Evolutionary conservation across 2,329 filamentous ascomycete species (phyloP), one percentile per base, ranked within the genome.

Genomic region (Cladorrhinum sp.): DNA sequence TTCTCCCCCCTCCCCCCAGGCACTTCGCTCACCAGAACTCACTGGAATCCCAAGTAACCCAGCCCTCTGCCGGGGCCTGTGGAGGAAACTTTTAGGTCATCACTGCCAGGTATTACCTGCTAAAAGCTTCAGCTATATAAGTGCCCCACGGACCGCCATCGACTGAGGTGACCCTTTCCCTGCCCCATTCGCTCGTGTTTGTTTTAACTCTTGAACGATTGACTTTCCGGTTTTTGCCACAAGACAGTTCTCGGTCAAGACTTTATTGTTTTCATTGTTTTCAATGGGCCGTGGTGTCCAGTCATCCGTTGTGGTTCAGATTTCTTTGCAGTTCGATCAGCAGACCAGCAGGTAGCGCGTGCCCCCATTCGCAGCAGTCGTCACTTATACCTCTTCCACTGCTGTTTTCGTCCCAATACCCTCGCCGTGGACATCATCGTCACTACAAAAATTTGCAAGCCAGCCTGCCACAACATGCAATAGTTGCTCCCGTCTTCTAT

Each of bases 61-160:
- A 62, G 62, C 58, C 63, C 57, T 57, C 62, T 50, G 60, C 55
- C 62, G 64, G 64, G 66, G 45, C 54, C 61, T 62, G 48, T 60
- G 60, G 59, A 64, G 60, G 60, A 68, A 66, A 64, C 10, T 64
- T 68, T 69, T 68, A 65, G 64, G 65, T 68, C 68, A 69, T 70
- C 63, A 62, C 57, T 65, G 57, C 52, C 58, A 64, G 55, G 57
- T 50, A 56, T 56, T 53, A 62, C 51, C 64, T 62, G 45, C 58
- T 58, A 51, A 53, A 61, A 55, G 53, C 50, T 41, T 25, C 58
- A 61, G 57, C 62, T 66, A 68, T 70, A 69, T 67, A 67, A 65
- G 27, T 58, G 50, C 55, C 57, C 60, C 9, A 45, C 38, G 57
- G 48, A 61, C 66, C 67, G 63, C 68, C 66, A 59, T 63, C 63